These are phyloP conservation scores for Colletotrichum lini DNA, from an alignment of 2,329 filamentous ascomycete genomes.

Conservation along the genomic window DNA sequence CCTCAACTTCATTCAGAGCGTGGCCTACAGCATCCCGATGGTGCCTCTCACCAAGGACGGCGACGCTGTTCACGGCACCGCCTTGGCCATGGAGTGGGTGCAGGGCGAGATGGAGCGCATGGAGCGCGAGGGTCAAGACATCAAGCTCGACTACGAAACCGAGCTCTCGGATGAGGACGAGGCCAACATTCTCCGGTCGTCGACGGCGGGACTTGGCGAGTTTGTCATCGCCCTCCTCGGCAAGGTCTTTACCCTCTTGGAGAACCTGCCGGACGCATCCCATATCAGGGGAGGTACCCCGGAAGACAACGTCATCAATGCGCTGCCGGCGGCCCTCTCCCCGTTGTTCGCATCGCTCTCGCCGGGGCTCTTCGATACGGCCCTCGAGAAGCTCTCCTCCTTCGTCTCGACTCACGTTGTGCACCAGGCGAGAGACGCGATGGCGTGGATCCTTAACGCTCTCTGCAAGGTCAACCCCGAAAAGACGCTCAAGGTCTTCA, in stretches of 20 bases:
- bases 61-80: conserved; percentile 78
- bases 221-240: conserved; percentile 93
- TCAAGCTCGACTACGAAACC: conserved; percentile 87
- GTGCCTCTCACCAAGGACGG: conserved; percentile 81
- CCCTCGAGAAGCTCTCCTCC: conserved; percentile 89
- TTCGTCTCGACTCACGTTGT: conserved; percentile 97
- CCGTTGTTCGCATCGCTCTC: conserved; percentile 93
- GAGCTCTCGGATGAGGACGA: conserved; percentile 91
- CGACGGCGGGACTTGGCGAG: conserved; percentile 93
- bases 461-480: conserved; percentile 96
- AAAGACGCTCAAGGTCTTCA: conserved; percentile 90
- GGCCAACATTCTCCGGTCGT: conserved; percentile 89
- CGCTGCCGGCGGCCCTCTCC: conserved; percentile 89
- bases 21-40: conserved; percentile 96
- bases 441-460: conserved; percentile 98
- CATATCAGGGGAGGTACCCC: conserved; percentile 91
- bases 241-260: conserved; percentile 93
- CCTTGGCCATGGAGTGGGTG: conserved; percentile 91
- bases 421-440: conserved; percentile 95
- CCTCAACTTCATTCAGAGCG: conserved; percentile 93
- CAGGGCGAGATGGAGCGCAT: conserved; percentile 92
- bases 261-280: conserved; percentile 93
- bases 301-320: conserved; percentile 97
- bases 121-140: conserved; percentile 87
- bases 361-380: conserved; percentile 92